Conservation (phyloP, 2,329 filamentous ascomycete species). For the Colletotrichum falcatum region DNA sequence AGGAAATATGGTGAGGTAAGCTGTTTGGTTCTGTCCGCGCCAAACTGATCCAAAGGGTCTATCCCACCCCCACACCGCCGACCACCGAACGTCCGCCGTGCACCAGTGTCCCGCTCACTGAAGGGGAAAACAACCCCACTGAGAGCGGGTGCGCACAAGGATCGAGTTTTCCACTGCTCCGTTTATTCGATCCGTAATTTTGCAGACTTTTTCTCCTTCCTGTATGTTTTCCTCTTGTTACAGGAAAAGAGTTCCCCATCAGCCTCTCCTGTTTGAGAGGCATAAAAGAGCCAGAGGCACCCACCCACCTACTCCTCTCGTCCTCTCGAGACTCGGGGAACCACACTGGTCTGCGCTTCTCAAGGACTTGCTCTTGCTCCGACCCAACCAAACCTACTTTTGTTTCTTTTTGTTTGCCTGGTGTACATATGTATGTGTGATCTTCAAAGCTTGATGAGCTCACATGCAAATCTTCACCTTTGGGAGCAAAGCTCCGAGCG, state of each 20-base stretch:
- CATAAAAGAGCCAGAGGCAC: slow-evolving; percentile 25
- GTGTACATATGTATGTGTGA: slow-evolving; percentile 31
- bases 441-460: slow-evolving; percentile 39
- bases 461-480: slow-evolving; percentile 41
- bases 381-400: too few relatives aligned
- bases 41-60: neutral
- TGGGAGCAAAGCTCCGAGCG: slow-evolving; percentile 33
- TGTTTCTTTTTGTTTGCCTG: slow-evolving; percentile 19
- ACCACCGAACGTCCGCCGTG: slow-evolving; percentile 23
- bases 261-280: slow-evolving; percentile 15
- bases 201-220: slow-evolving; percentile 37
- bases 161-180: slow-evolving; percentile 37
- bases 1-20: slow-evolving; percentile 32
- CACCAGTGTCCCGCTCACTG: slow-evolving; percentile 21
- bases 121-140: slow-evolving; percentile 30
- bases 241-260: slow-evolving; percentile 13
- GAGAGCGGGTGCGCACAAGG: slow-evolving; percentile 34
- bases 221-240: neutral
- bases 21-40: neutral
- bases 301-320: neutral
- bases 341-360: neutral
- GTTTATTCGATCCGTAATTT: slow-evolving; percentile 35
- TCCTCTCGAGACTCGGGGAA: neutral
- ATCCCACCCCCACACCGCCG: slow-evolving; percentile 23
- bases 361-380: slow-evolving; percentile 8